Evolutionary conservation across 2,329 filamentous ascomycete species (phyloP).

Genomic region (Fusarium tanahbumbuense): DNA sequence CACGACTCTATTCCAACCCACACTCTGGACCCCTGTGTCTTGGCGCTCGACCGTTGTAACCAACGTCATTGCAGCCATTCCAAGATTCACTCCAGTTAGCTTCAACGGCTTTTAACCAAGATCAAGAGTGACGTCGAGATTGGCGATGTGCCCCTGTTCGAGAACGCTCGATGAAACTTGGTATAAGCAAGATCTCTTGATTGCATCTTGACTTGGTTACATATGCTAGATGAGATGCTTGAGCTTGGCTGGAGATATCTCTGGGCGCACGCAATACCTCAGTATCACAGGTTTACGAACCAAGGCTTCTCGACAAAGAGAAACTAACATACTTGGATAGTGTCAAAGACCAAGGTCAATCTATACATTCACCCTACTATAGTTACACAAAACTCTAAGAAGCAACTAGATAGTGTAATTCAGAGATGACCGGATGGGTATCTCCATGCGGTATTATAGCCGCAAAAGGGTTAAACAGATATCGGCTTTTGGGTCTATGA

Average conservation of each 20-base stretch:
- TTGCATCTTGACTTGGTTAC: not conserved
- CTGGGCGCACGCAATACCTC: not conserved
- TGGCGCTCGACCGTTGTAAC: not conserved
- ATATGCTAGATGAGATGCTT: not conserved
- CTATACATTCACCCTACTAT: not conserved
- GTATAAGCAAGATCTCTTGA: not conserved
- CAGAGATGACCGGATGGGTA: not conserved
- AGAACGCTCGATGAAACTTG: constrained; percentile 11
- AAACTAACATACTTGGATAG: not conserved
- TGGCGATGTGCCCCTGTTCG: not conserved
- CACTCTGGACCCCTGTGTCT: constrained; percentile 10
- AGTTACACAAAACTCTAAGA: not conserved
- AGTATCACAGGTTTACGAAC: not conserved
- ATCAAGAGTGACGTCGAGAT: constrained; percentile 1
- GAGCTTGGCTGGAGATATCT: not conserved
- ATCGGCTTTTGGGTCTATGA: not conserved
- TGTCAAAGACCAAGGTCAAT: not conserved
- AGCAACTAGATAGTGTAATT: not conserved
- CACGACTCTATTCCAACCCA: not conserved
- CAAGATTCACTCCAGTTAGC: not conserved
- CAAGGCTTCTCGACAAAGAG: not conserved
- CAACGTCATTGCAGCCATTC: constrained; percentile 19
- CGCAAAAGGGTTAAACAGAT: not conserved
- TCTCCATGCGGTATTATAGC: not conserved
- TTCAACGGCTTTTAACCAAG: not conserved